These are phyloP conservation scores for Xylaria longipes DNA, from an alignment of 495 filamentous ascomycete species.

Conservation along the genomic window DNA sequence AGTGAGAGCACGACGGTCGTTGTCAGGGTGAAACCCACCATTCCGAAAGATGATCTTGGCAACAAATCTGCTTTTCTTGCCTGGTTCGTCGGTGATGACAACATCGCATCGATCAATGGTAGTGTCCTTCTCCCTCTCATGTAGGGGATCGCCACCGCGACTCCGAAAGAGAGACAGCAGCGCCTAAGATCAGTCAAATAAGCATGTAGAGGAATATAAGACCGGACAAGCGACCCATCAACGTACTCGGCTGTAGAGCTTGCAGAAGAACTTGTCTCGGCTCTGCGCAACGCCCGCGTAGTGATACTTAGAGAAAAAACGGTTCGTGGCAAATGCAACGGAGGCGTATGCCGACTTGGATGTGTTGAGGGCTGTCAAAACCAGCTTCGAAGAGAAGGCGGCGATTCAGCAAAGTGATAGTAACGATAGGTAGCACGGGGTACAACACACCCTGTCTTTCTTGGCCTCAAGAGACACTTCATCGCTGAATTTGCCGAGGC, in stretches of 20 bases:
- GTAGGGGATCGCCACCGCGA: slow-evolving; percentile 44
- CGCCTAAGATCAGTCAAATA: slow-evolving; percentile 37
- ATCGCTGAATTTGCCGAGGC: slow-evolving; percentile 92
- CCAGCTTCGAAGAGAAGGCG: slow-evolving; percentile 60
- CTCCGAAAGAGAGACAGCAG: slow-evolving; percentile 53
- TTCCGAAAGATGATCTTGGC: slow-evolving; percentile 86
- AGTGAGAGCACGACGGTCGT: neutral
- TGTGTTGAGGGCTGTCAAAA: slow-evolving; percentile 84
- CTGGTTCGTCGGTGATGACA: slow-evolving; percentile 73
- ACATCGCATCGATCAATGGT: slow-evolving; percentile 89
- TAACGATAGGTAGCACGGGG: neutral
- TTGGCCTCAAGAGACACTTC: slow-evolving; percentile 85
- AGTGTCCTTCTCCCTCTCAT: slow-evolving; percentile 70
- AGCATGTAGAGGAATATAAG: slow-evolving; percentile 17
- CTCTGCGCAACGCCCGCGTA: slow-evolving; percentile 58
- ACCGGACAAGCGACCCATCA: too few species aligned
- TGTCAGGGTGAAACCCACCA: slow-evolving; percentile 55
- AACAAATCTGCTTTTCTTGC: slow-evolving; percentile 79
- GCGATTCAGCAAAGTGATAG: slow-evolving; percentile 17
- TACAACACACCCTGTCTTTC: slow-evolving; percentile 65
- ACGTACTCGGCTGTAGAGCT: slow-evolving; percentile 53
- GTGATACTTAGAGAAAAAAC: slow-evolving; percentile 84
- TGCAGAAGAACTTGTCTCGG: slow-evolving; percentile 57
- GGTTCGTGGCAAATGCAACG: slow-evolving; percentile 70
- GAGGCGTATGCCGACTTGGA: slow-evolving; percentile 92